These are phyloP conservation scores for Actinomortierella ambigua DNA, from an alignment of 371 early-diverging fungal species.

Conservation along the genomic window DNA sequence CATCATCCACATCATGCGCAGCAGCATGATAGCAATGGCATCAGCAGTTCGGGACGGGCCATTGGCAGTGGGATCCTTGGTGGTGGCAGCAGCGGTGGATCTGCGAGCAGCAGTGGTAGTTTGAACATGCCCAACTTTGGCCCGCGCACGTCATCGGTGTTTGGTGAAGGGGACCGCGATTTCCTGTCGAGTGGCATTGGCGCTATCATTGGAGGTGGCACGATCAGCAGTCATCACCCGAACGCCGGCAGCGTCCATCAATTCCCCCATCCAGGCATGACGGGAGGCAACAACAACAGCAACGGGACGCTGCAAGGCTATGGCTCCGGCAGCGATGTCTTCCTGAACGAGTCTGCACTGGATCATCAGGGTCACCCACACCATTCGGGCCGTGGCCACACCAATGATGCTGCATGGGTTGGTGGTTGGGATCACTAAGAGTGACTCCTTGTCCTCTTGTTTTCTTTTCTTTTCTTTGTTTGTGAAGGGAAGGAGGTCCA, in stretches of 20 bases:
- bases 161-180: slow-evolving; percentile 27
- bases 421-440: slow-evolving; percentile 33
- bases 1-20: neutral
- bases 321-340: too few relatives aligned
- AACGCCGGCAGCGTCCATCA: too few relatives aligned
- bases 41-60: too few relatives aligned
- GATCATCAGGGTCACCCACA: slow-evolving; percentile 3
- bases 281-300: neutral
- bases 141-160: slow-evolving; percentile 15
- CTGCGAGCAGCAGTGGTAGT: too few relatives aligned
- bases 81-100: slow-evolving; percentile 4
- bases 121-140: too few relatives aligned
- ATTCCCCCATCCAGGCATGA: neutral
- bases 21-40: too few relatives aligned
- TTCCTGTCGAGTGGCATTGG: slow-evolving; percentile 40
- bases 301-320: neutral
- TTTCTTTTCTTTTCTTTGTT: neutral
- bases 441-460: neutral
- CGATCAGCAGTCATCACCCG: slow-evolving; percentile 35
- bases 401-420: slow-evolving; percentile 12
- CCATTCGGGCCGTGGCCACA: slow-evolving; percentile 13
- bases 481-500: neutral
- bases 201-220: slow-evolving; percentile 39
- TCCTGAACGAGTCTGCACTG: too few relatives aligned
- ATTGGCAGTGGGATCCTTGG: slow-evolving; percentile 2